Evolutionary conservation across 345 rosid genomes (phyloP), one percentile per base, ranked within the genome.

Genomic region (Arabis alpina): DNA sequence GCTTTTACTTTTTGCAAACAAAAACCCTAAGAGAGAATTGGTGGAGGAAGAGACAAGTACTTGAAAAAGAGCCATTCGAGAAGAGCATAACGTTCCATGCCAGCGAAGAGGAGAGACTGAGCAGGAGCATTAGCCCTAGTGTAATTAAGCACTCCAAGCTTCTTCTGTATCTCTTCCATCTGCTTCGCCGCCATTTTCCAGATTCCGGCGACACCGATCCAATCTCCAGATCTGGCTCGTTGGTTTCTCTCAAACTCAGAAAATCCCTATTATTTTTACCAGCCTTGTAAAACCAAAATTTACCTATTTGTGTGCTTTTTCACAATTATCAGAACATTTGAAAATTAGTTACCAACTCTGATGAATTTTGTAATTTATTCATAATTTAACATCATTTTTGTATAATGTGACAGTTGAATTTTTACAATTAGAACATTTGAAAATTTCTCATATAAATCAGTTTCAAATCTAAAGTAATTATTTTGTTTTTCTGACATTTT

Each of bases 71-170:
- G 97, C 98, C 98, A 91, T 69, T 89, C 99, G 66, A 94, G 96
- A 61, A 91, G 93, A 64, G 93, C 93, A 66, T 94, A 94, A 48
- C 97, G 99, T 72, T 94, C 98, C 99, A 87, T 89, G 79, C 99
- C 99, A 48, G 98, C 95, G 78, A 91, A 94, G 81, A 91, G 95
- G 54, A 94, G 98, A 56, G 98, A 89, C 84, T 94, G 99, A 69
- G 98, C 92, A 34, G 96, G 96, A 65, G 96, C 99, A 65, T 83
- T 82, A 52, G 96, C 97, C 62, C 96, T 75, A 0, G 93, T 89
- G 71, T 91, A 94, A 62, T 77, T 86, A 10, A 94, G 83, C 76
- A 62, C 40, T 42, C 68, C 83, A 39, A 91, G 70, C 76, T 94
- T 94, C 77, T 82, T 87, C 76, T 94, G 96, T 50, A 91, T 82